Evolutionary conservation across 345 rosid genomes (phyloP).

Genomic region (Populus euphratica): DNA sequence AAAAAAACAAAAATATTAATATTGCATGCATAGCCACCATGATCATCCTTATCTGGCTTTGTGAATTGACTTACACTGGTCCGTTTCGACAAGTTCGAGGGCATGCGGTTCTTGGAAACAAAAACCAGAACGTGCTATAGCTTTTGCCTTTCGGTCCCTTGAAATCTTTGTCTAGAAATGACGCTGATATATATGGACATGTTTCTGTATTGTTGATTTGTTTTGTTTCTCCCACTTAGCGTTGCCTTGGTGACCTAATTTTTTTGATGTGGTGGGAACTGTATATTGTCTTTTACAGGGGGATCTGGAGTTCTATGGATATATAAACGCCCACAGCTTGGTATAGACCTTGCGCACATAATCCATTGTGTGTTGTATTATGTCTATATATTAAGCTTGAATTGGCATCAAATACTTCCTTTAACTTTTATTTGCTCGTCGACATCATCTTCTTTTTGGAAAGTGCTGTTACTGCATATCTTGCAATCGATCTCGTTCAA

Average conservation of each 20-base stretch:
- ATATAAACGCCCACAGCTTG: slow-evolving; percentile 4
- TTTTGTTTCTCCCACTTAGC: background rate
- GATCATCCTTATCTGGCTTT: background rate
- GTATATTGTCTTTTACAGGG: background rate
- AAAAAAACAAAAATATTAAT: no score
- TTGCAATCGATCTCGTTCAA: background rate
- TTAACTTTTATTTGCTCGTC: background rate
- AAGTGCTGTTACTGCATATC: background rate
- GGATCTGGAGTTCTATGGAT: background rate
- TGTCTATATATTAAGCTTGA: background rate
- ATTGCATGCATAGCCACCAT: background rate
- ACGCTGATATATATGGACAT: background rate
- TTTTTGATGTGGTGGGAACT: background rate
- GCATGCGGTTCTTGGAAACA: slow-evolving; percentile 11
- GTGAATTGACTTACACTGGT: background rate
- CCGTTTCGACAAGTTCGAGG: background rate
- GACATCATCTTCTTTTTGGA: background rate
- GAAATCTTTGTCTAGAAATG: background rate
- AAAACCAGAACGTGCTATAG: background rate
- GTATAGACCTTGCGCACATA: background rate
- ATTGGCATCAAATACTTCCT: no score
- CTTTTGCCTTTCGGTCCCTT: background rate
- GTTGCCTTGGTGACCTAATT: background rate
- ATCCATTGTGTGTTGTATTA: no score
- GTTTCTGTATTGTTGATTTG: background rate